Percentiles rank a stretch among this genome's conserved stretches.
Conservation (phyloP, 2,329 filamentous ascomycete species). For the Pseudodiploospora longispora region DNA sequence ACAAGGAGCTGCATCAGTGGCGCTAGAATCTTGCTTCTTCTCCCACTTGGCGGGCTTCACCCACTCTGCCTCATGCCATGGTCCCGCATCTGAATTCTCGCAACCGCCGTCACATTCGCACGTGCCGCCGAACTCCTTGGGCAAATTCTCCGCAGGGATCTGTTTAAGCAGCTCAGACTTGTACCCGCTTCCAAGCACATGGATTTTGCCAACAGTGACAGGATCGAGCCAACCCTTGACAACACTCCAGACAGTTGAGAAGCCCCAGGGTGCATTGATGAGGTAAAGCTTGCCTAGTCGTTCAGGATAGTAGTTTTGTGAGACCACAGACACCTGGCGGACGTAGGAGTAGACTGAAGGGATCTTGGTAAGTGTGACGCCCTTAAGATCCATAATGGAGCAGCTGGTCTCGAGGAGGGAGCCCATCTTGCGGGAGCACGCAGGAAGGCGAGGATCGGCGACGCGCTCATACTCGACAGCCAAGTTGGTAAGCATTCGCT, state of each 20-base stretch:
- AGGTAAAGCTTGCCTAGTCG: conserved; percentile 92
- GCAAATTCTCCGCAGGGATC: conserved; percentile 83
- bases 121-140: conserved; percentile 72
- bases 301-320: conserved; percentile 99
- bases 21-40: conserved; percentile 26
- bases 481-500: conserved; percentile 94
- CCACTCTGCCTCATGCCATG: conserved; percentile 72
- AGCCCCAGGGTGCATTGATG: conserved; percentile 97
- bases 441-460: conserved; percentile 83
- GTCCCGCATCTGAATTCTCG: conserved; percentile 77
- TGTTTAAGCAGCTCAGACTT: conserved; percentile 77
- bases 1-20: no score
- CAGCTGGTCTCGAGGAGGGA: conserved; percentile 94
- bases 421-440: conserved; percentile 86
- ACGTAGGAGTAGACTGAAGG: conserved; percentile 84
- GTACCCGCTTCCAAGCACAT: conserved; percentile 76
- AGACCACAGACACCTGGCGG: conserved; percentile 74
- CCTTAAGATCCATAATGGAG: conserved; percentile 97
- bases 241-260: conserved; percentile 74
- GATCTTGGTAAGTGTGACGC: conserved; percentile 75
- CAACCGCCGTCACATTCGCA: conserved; percentile 82
- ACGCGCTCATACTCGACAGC: conserved; percentile 97
- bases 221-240: conserved; percentile 95
- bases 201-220: conserved; percentile 92
- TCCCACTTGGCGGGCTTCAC: conserved; percentile 58